phyloP scores from a whole-genome alignment of 2,329 filamentous ascomycete species.

The Diaporthe sp. region DNA sequence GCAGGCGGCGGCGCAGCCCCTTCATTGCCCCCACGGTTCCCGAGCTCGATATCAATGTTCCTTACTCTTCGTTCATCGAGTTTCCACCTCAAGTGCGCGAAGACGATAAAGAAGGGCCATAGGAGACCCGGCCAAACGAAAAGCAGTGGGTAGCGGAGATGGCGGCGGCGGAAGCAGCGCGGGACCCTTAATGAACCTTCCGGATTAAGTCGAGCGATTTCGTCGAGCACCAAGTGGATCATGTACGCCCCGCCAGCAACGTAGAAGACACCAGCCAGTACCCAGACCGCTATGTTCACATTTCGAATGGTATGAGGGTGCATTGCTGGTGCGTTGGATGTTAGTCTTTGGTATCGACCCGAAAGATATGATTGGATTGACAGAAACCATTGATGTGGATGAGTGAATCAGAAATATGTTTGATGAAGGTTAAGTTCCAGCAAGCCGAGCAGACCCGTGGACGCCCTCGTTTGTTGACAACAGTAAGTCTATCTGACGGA shows the following conservation, averaged over 20 bases:
- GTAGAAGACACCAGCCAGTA: too few species aligned
- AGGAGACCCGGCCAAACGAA: background rate
- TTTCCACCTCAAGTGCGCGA: background rate
- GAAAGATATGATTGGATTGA: background rate
- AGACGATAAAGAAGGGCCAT: background rate
- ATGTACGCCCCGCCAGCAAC: too few species aligned
- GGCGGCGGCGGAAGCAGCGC: background rate
- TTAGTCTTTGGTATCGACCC: background rate
- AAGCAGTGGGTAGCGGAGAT: background rate
- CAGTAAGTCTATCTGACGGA: background rate
- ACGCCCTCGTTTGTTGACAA: background rate
- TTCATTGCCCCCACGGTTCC: too few species aligned
- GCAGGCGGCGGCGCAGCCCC: too few species aligned
- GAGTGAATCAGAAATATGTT: background rate
- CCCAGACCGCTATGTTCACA: too few species aligned
- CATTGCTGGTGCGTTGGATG: background rate
- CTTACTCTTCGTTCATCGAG: background rate
- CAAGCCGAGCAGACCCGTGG: background rate
- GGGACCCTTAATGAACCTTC: background rate
- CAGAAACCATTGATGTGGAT: background rate
- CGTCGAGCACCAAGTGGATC: too few species aligned
- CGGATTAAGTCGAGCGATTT: background rate
- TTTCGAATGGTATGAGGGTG: too few species aligned
- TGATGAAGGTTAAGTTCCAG: background rate
- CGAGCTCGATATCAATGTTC: too few species aligned